Conservation (phyloP, 2,329 filamentous ascomycete species). For the Sclerotinia borealis region DNA sequence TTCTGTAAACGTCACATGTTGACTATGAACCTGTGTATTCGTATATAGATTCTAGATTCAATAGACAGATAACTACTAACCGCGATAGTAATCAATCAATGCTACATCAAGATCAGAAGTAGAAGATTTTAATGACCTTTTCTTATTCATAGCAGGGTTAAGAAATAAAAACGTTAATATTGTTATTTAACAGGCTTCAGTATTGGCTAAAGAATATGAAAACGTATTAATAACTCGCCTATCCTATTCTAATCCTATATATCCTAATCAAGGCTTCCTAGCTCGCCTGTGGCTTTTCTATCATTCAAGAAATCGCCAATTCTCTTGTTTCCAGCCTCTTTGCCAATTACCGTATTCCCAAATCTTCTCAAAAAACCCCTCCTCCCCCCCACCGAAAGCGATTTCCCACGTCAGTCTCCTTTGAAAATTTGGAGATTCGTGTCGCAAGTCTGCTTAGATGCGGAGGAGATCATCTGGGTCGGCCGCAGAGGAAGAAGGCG, state of each 20-base stretch:
- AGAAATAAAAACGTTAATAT: too few relatives aligned
- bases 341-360: not conserved
- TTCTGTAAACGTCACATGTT: too few relatives aligned
- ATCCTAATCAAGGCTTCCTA: not conserved
- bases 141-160: too few relatives aligned
- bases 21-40: too few relatives aligned
- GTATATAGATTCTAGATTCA: too few relatives aligned
- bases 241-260: not conserved
- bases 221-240: too few relatives aligned
- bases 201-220: too few relatives aligned
- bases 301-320: slow-evolving; percentile 5
- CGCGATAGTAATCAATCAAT: too few relatives aligned
- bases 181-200: too few relatives aligned
- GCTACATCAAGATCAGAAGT: too few relatives aligned
- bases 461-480: slow-evolving; percentile 33
- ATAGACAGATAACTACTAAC: too few relatives aligned
- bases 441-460: slow-evolving; percentile 30
- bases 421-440: slow-evolving; percentile 10
- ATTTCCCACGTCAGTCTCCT: slow-evolving; percentile 3
- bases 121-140: too few relatives aligned
- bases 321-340: not conserved
- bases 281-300: not conserved
- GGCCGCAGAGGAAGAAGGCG: slow-evolving; percentile 33
- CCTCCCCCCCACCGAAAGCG: not conserved
- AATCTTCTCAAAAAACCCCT: not conserved